A percentile compares a stretch with the other conserved stretches of the same genome.
phyloP scores from a whole-genome alignment of 352 stramenopile genomes.

The Poterioochromonas sp. region DNA sequence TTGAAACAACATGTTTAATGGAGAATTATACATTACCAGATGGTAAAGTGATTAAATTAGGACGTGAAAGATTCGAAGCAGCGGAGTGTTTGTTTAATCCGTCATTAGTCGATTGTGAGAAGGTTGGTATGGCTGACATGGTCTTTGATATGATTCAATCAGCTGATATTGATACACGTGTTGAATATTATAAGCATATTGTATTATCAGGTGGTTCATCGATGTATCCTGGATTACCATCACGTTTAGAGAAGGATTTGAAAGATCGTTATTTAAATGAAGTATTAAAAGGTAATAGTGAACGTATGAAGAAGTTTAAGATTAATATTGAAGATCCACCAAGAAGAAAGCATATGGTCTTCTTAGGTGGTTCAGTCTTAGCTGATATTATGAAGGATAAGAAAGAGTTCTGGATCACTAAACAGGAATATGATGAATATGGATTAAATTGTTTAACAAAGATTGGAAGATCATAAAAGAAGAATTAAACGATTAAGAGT shows the following conservation, averaged over 20 bases:
- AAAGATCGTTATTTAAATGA: constrained; percentile 47
- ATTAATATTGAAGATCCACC: constrained; percentile 88
- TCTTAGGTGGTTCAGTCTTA: constrained; percentile 79
- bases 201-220: constrained; percentile 66
- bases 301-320: constrained; percentile 79
- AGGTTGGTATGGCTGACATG: constrained; percentile 85
- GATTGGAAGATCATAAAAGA: constrained; percentile 38
- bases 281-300: constrained; percentile 47
- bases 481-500: no score
- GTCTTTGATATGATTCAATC: constrained; percentile 96
- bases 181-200: constrained; percentile 96
- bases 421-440: constrained; percentile 84
- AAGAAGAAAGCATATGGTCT: constrained; percentile 87
- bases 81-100: constrained; percentile 93
- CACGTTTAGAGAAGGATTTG: constrained; percentile 73
- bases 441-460: constrained; percentile 47
- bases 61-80: constrained; percentile 86
- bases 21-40: constrained; percentile 87
- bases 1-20: constrained; percentile 81
- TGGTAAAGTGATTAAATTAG: constrained; percentile 80
- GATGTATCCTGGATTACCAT: constrained; percentile 89
- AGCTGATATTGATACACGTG: constrained; percentile 82
- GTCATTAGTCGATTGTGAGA: constrained; percentile 89
- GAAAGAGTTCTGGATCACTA: constrained; percentile 84
- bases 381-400: constrained; percentile 86